phyloP scores from a whole-genome alignment of 2,329 filamentous ascomycete species.

The Pseudocercospora fuligena region DNA sequence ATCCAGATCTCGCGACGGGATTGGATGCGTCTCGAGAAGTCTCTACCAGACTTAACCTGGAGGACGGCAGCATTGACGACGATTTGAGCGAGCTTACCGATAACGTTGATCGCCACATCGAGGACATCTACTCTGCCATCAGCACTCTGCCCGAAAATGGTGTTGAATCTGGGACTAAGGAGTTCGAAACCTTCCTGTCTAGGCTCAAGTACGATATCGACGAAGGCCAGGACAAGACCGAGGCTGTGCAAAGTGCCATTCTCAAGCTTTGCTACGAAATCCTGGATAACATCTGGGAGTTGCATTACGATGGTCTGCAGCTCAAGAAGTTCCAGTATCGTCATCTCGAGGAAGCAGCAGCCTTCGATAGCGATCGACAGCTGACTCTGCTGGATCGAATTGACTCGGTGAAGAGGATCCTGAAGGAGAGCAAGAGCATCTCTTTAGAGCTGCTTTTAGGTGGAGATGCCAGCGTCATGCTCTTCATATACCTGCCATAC shows the following conservation, averaged over 20 bases:
- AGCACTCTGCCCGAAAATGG: too few relatives aligned
- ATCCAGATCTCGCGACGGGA: too few relatives aligned
- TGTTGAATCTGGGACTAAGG: too few relatives aligned
- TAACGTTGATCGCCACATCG: too few relatives aligned
- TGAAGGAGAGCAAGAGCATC: neutral
- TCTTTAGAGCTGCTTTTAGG: neutral
- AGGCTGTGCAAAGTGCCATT: neutral
- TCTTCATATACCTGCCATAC: neutral
- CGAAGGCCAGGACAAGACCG: neutral
- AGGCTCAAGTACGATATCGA: neutral
- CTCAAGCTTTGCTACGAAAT: neutral
- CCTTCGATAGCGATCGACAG: neutral
- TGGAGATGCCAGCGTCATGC: neutral
- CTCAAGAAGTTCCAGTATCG: neutral
- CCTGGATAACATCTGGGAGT: neutral
- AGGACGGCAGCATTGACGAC: too few relatives aligned
- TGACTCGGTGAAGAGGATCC: neutral
- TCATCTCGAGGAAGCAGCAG: neutral
- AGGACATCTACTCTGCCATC: too few relatives aligned
- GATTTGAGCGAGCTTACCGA: too few relatives aligned
- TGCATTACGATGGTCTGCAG: neutral
- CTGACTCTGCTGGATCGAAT: neutral
- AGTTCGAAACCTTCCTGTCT: too few relatives aligned
- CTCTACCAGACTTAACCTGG: too few relatives aligned
- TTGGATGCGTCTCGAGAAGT: too few relatives aligned